phyloP scores from a whole-genome alignment of 176 grass and related monocot species.

The Oryza punctata region DNA sequence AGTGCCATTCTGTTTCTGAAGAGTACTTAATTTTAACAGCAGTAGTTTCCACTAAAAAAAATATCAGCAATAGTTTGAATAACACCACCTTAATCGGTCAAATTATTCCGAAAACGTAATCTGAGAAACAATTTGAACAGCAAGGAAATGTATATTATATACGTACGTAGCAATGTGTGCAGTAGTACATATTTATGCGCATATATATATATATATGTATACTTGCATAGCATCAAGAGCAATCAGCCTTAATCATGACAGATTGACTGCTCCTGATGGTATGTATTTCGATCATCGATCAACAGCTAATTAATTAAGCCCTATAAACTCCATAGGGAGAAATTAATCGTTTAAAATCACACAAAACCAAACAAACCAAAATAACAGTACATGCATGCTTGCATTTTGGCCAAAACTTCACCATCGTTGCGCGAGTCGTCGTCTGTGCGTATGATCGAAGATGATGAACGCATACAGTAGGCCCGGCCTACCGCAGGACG shows the following conservation, averaged over 20 bases:
- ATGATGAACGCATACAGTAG: not conserved
- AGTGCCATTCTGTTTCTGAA: too few relatives aligned
- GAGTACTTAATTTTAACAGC: too few relatives aligned
- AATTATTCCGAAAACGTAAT: too few relatives aligned
- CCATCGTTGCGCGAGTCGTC: not conserved
- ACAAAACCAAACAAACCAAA: not conserved
- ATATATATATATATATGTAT: not conserved
- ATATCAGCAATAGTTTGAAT: too few relatives aligned
- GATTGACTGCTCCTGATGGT: conserved; percentile 91
- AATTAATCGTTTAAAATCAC: not conserved
- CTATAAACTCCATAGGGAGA: not conserved
- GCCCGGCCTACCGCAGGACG: conserved; percentile 23
- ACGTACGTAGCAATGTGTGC: not conserved
- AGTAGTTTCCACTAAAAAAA: too few relatives aligned
- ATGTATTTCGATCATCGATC: conserved; percentile 24
- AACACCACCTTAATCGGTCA: too few relatives aligned
- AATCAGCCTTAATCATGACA: conserved; percentile 66
- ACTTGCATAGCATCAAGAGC: conserved; percentile 82
- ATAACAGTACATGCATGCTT: not conserved
- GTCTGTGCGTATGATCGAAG: too few relatives aligned
- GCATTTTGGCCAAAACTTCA: not conserved
- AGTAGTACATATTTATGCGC: not conserved
- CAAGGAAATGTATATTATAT: not conserved
- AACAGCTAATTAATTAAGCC: not conserved
- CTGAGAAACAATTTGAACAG: too few relatives aligned